phyloP scores from a whole-genome alignment of 352 stramenopile genomes.

The Halophytophthora batemanensis region DNA sequence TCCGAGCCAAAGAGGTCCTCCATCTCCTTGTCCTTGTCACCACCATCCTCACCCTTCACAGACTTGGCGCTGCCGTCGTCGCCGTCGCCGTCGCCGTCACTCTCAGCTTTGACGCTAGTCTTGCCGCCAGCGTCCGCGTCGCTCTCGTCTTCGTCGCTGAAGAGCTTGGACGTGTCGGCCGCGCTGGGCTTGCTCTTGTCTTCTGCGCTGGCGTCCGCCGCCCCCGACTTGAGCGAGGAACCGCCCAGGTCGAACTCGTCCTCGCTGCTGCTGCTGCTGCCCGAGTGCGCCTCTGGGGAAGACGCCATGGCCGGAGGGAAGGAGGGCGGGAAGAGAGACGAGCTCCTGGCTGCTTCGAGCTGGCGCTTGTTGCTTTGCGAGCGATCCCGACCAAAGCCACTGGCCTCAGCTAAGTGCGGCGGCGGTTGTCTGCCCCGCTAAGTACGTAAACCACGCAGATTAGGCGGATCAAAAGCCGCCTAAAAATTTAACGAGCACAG shows the following conservation, averaged over 20 bases:
- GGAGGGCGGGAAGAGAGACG: background rate
- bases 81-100: background rate
- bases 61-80: slow-evolving; percentile 5
- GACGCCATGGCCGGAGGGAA: slow-evolving; percentile 35
- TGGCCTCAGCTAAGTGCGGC: too few species aligned
- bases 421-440: too few species aligned
- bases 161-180: slow-evolving; percentile 47
- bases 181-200: slow-evolving; percentile 2
- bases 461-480: too few species aligned
- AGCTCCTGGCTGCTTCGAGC: background rate
- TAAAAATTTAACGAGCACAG: too few species aligned
- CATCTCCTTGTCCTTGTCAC: slow-evolving; percentile 80
- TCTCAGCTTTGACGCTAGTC: slow-evolving; percentile 14
- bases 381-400: too few species aligned
- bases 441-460: too few species aligned
- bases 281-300: slow-evolving; percentile 50
- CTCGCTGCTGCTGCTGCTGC: slow-evolving; percentile 70
- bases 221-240: slow-evolving; percentile 19
- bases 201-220: slow-evolving; percentile 2
- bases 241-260: slow-evolving; percentile 72
- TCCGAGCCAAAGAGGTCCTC: slow-evolving; percentile 87
- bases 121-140: slow-evolving; percentile 21
- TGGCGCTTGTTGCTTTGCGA: background rate
- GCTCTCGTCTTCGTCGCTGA: slow-evolving; percentile 70
- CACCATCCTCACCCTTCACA: slow-evolving; percentile 31